Evolutionary conservation across 2,329 filamentous ascomycete genomes (phyloP), one percentile per base, ranked within the genome.

Genomic region (Trichophaea hybrida): DNA sequence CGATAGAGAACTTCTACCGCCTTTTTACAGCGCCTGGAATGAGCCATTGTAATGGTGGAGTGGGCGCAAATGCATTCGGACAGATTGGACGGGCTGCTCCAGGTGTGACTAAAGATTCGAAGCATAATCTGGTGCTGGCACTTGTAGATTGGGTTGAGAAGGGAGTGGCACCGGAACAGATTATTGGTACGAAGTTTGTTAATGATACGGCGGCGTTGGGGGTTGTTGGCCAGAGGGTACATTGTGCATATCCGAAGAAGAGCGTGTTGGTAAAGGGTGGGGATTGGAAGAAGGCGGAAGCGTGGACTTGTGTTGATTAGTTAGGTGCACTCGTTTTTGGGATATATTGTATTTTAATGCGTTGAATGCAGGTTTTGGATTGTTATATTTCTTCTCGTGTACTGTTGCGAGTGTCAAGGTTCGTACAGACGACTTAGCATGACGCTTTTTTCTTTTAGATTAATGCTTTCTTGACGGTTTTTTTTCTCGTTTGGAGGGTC

Each of bases 201-300:
- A 24, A 50, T 31, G 46, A 50, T 24, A 31, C 17, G 79, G 56
- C 77, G 80, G 55, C 24, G 24, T 24, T 73, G 72, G 10, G 75
- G 75, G 5, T 78, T 80, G 1, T 80, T 10, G n/a, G 38, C 4
- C 75, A 76, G 35, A 75, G 80, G 1, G 75, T 80, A 2, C 72
- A 75, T 31, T 76, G 77, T 4, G 77, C 75, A 38, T 61, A 61
- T 5, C 70, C 68, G 24, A 60, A 67, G 12, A 71, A 71, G 49
- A 63, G 72, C 34, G 70, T 72, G 48, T 24, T 24, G 24, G 24
- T 24, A 3, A 24, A 2, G 24, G 24, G 24, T 24, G 24, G 24
- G 24, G 24, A 24, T 24, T 24, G 24, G 24, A 24, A 24, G 24
- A 24, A 24, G 24, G 24, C 24, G 24, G 24, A 24, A 3, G 24